Base-by-base conservation (phyloP, 768 basidiomycete genomes). In the Myochromella boudieri region DNA sequence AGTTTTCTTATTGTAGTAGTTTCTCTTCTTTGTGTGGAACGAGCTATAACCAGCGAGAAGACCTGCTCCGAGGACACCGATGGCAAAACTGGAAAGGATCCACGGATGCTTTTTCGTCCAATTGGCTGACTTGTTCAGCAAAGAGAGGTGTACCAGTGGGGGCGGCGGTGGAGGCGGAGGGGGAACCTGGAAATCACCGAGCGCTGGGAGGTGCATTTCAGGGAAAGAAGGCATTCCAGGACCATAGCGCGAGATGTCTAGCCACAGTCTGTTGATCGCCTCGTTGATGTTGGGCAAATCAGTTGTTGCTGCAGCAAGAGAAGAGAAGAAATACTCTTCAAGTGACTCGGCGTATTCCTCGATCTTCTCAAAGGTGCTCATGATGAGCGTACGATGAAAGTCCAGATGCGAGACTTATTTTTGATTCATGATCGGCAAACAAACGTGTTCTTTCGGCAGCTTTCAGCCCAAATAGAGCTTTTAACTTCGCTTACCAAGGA, bases 191-290 rank as follows among this genome's bases (percentile, higher is more conserved):
- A 89, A 87, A 55, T 81, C 76, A 8, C 85, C 85, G 1, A 90
- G 76, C 27, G 76, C 76, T 14, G 85, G 83, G 37, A 87, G 67
- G 54, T 68, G 77, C 44, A 77, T 66, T 10, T 75, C 74, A 29
- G 71, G 73, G 49, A 80, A 72, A 15, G 72, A 63, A 15, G 78
- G 75, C 55, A 90, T 73, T 36, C 78, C 76, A 14, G 86, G 88
- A 18, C 91, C 89, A 62, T 87, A 91, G 46, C 91, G 83, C 37
- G 86, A 76, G 51, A 93, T 80, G 59, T 93, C 90, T 18, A 80
- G 65, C 85, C 87, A 91, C 46, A 91, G 71, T 20, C 82, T 77
- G 53, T 86, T 76, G 17, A 84, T 64, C 24, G 80, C 75, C 49
- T 89, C 84, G 46, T 80, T 78, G 37, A 89, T 68, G 54, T 74